Evolutionary conservation across 2,329 filamentous ascomycete species (phyloP).

Genomic region (Arthroderma sp.): DNA sequence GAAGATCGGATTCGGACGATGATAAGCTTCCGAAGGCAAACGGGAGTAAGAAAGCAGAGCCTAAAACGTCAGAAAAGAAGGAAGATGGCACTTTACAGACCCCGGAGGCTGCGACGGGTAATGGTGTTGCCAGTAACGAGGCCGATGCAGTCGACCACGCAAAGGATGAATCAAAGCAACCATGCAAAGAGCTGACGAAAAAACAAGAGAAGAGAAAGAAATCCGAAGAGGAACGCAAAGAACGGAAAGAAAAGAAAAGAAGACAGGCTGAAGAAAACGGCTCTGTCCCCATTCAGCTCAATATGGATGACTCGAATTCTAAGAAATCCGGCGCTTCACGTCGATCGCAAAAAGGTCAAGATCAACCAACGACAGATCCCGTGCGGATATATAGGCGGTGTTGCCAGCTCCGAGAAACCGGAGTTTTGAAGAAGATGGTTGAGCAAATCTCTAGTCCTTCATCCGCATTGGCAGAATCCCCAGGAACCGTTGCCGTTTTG

Average conservation of each 20-base stretch:
- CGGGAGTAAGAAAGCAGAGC: constrained; percentile 4
- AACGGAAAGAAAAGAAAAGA: constrained; percentile 78
- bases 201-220: constrained; percentile 96
- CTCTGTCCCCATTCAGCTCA: constrained; percentile 69
- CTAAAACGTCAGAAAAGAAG: constrained; percentile 38
- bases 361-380: constrained; percentile 74
- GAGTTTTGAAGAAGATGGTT: constrained; percentile 80
- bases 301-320: constrained; percentile 50
- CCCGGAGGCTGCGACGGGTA: constrained; percentile 39
- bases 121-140: constrained; percentile 8
- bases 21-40: constrained; percentile 26
- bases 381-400: constrained; percentile 86
- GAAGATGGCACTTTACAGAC: constrained; percentile 53
- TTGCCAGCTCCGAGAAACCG: constrained; percentile 84
- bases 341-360: constrained; percentile 34
- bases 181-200: constrained; percentile 39
- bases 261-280: constrained; percentile 79
- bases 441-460: constrained; percentile 66
- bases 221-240: constrained; percentile 83
- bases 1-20: constrained; percentile 51
- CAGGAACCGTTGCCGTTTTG: constrained; percentile 67
- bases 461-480: constrained; percentile 48
- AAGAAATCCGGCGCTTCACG: constrained; percentile 33
- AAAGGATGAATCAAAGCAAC: constrained; percentile 19
- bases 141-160: constrained; percentile 2